Evolutionary conservation across 352 stramenopile species (phyloP).

Genomic region (Globisporangium nagaii): DNA sequence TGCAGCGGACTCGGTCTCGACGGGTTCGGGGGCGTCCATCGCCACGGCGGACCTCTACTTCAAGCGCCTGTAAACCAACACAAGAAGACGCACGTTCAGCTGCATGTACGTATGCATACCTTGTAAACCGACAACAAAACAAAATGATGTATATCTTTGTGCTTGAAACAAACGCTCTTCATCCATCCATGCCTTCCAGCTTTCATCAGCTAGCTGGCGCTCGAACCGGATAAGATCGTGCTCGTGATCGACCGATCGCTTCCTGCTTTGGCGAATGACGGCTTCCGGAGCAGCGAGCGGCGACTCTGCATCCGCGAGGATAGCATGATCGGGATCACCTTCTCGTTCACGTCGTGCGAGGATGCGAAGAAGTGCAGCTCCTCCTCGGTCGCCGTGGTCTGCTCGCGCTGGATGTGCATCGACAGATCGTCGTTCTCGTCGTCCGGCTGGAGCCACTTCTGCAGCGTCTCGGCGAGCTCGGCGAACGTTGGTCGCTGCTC

Average conservation of each 20-base stretch:
- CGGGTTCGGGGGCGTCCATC: slow-evolving; percentile 10
- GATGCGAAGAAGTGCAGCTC: slow-evolving; percentile 58
- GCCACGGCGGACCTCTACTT: slow-evolving; percentile 7
- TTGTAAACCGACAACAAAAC: slow-evolving; percentile 1
- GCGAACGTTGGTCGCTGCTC: slow-evolving; percentile 60
- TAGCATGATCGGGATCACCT: slow-evolving; percentile 54
- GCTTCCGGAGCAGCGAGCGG: slow-evolving; percentile 14
- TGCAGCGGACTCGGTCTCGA: slow-evolving; percentile 7
- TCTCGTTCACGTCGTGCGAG: slow-evolving; percentile 53
- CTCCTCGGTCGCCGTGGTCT: slow-evolving; percentile 32
- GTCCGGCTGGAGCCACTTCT: slow-evolving; percentile 41
- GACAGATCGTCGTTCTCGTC: slow-evolving; percentile 36
- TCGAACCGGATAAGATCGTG: background rate
- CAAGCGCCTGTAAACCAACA: slow-evolving; percentile 10
- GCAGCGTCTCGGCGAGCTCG: slow-evolving; percentile 51
- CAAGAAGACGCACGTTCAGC: background rate
- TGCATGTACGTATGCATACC: background rate
- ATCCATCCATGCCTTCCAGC: too few relatives aligned
- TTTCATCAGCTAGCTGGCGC: background rate
- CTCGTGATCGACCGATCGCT: slow-evolving; percentile 3
- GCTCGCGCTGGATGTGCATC: slow-evolving; percentile 44
- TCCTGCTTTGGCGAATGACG: background rate
- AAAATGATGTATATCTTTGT: background rate
- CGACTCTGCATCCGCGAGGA: slow-evolving; percentile 24
- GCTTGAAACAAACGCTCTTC: too few relatives aligned